A percentile compares a stretch with the other conserved stretches of the same genome.
Evolutionary conservation across 2,329 filamentous ascomycete species (phyloP).

Genomic region (Corinectria fuckeliana): DNA sequence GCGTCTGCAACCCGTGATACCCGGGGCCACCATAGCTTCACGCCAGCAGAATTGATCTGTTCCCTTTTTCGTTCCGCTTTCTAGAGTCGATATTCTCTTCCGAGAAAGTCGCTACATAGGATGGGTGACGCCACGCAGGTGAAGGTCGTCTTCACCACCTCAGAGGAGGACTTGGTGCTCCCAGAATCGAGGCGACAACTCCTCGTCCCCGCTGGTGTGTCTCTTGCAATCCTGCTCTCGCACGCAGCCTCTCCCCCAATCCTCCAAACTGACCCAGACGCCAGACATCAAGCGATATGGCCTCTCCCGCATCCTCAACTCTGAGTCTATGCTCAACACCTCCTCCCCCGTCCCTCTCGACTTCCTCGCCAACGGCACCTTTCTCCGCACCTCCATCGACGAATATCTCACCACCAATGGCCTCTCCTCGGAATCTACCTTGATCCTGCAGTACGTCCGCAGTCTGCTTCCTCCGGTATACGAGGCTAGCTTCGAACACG

Average conservation of each 20-base stretch:
- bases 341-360: constrained; percentile 79
- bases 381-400: constrained; percentile 86
- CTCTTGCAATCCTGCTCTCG: not conserved
- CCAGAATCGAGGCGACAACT: constrained; percentile 67
- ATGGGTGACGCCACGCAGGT: constrained; percentile 60
- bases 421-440: constrained; percentile 84
- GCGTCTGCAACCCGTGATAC: constrained; percentile 24
- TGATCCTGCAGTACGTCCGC: constrained; percentile 91
- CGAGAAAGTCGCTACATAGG: constrained; percentile 9
- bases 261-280: not conserved
- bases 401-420: constrained; percentile 88
- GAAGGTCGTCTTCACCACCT: constrained; percentile 72
- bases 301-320: constrained; percentile 73
- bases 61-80: not conserved
- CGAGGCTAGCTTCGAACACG: constrained; percentile 92
- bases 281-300: constrained; percentile 73
- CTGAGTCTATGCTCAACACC: constrained; percentile 73
- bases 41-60: not conserved
- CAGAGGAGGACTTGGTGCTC: constrained; percentile 66
- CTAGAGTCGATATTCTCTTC: not conserved
- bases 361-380: constrained; percentile 93
- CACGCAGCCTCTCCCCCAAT: not conserved
- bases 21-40: constrained; percentile 19
- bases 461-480: constrained; percentile 89
- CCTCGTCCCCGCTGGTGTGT: constrained; percentile 65